A percentile compares a stretch with the other conserved stretches of the same genome.
Conservation (phyloP, 768 basidiomycete species). For the Strobilomyces dryophilus region DNA sequence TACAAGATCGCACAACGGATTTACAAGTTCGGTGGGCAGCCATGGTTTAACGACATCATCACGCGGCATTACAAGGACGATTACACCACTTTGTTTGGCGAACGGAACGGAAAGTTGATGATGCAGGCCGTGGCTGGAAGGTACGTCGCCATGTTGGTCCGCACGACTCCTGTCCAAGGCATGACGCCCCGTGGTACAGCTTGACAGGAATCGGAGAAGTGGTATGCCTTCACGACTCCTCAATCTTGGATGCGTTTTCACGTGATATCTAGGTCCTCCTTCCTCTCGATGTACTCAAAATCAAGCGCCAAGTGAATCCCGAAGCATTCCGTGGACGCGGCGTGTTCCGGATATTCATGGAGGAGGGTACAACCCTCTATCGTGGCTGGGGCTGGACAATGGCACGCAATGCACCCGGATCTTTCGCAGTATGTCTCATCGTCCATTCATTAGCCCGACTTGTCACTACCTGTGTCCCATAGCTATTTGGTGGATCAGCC, state of each 20-base stretch:
- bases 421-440: constrained; percentile 71
- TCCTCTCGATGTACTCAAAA: constrained; percentile 94
- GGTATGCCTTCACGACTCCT: constrained; percentile 38
- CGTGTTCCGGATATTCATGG: constrained; percentile 80
- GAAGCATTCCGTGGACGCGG: constrained; percentile 97
- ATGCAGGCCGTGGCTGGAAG: constrained; percentile 94
- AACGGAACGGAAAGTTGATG: constrained; percentile 93
- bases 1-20: constrained; percentile 94
- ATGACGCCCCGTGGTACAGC: constrained; percentile 30
- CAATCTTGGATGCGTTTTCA: background rate
- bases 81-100: constrained; percentile 85
- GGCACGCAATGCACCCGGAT: constrained; percentile 94
- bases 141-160: constrained; percentile 37
- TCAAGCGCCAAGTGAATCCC: constrained; percentile 97
- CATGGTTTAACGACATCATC: constrained; percentile 94
- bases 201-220: constrained; percentile 91
- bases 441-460: background rate
- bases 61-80: constrained; percentile 72
- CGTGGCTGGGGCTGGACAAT: constrained; percentile 99
- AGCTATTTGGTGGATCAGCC: constrained; percentile 98
- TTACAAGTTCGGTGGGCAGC: constrained; percentile 99
- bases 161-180: background rate
- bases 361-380: constrained; percentile 90
- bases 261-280: constrained; percentile 64
- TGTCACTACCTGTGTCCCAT: background rate